Evolutionary conservation across 768 basidiomycete genomes (phyloP).

Genomic region (Russula dissimulans): DNA sequence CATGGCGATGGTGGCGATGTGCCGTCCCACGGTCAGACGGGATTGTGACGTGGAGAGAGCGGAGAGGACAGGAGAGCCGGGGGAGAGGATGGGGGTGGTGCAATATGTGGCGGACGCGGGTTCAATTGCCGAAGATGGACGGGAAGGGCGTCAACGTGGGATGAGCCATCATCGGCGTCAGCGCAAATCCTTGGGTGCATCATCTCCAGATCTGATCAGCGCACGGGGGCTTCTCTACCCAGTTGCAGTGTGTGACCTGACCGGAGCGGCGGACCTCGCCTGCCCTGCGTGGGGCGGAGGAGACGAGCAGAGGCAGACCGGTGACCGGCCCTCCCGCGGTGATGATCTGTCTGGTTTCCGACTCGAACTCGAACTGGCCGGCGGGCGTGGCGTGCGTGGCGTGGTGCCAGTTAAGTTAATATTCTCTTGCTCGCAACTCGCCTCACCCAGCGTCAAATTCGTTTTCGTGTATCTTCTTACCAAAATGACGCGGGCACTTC

Average conservation of each 20-base stretch:
- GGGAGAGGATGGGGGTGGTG: not conserved
- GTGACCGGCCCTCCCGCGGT: too few relatives aligned
- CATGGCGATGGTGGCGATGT: not conserved
- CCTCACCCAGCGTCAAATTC: conserved; percentile 7
- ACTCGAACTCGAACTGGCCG: conserved; percentile 3
- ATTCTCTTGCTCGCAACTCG: not conserved
- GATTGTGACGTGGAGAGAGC: not conserved
- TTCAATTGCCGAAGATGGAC: not conserved
- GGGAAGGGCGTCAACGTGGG: conserved; percentile 3
- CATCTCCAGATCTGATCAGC: conserved; percentile 19
- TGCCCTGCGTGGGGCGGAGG: not conserved
- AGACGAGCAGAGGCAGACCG: not conserved
- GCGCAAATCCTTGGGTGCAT: conserved; percentile 19
- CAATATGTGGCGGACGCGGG: not conserved
- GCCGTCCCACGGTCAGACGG: too few relatives aligned
- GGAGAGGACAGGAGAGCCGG: not conserved
- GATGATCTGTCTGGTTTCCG: not conserved
- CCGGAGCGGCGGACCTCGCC: conserved; percentile 8
- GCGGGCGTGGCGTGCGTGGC: not conserved
- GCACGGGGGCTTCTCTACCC: not conserved
- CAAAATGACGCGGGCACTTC: conserved; percentile 15
- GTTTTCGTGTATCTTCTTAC: conserved; percentile 12
- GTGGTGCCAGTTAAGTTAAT: not conserved
- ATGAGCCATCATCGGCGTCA: conserved; percentile 14
- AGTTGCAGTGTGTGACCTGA: not conserved